phyloP scores from a whole-genome alignment of 164 flowering plant species.

The Vitis amurensis region DNA sequence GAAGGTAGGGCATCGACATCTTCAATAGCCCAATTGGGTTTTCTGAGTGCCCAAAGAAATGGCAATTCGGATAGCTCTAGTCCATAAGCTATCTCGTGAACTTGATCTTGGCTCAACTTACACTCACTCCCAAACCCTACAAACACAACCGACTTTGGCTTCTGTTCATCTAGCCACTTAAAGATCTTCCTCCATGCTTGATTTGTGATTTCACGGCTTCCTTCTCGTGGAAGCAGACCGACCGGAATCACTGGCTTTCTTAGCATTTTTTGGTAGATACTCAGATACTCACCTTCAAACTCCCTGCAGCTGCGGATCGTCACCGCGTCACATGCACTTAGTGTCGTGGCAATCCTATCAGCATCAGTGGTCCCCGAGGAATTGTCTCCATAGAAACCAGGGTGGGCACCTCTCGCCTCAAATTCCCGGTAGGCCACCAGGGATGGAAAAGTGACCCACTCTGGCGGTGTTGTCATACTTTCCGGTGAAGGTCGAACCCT shows the following conservation, averaged over 20 bases:
- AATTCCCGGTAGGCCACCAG: constrained; percentile 13
- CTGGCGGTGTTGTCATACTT: constrained; percentile 20
- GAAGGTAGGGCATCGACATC: constrained; percentile 22
- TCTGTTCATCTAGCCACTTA: constrained; percentile 46
- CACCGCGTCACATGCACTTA: constrained; percentile 12
- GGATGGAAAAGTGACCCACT: constrained; percentile 32
- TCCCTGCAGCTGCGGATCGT: constrained; percentile 29
- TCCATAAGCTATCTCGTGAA: constrained; percentile 27
- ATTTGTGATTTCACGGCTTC: not conserved
- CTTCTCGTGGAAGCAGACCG: constrained; percentile 38
- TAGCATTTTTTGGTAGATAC: constrained; percentile 9
- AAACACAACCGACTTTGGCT: constrained; percentile 22
- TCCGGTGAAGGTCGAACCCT: constrained; percentile 8
- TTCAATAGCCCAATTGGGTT: constrained; percentile 13
- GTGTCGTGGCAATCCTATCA: not conserved
- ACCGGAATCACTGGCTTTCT: constrained; percentile 36
- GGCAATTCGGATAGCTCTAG: constrained; percentile 27
- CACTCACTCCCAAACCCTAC: constrained; percentile 21
- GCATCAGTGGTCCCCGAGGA: constrained; percentile 11
- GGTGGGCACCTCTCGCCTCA: constrained; percentile 6
- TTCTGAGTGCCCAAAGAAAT: constrained; percentile 31
- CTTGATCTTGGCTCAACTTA: constrained; percentile 10
- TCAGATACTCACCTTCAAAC: constrained; percentile 33
- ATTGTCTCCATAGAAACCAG: not conserved
- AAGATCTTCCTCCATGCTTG: constrained; percentile 11